Evolutionary conservation across 1,284 basidiomycete species (phyloP).

Genomic region (Pyrrhoderma lamaoense): DNA sequence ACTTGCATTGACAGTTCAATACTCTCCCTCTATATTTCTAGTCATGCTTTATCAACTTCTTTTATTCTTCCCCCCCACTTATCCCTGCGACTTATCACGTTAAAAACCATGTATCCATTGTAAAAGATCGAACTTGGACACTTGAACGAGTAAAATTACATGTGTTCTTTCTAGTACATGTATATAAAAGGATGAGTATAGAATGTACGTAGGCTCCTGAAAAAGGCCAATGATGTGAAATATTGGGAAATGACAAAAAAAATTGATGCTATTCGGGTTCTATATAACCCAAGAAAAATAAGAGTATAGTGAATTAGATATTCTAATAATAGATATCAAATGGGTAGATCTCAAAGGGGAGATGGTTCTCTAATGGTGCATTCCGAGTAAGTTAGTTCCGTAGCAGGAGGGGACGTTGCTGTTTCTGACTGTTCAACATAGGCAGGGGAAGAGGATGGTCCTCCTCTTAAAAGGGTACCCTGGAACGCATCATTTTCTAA

Average conservation of each 20-base stretch:
- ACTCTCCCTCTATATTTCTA: constrained; percentile 11
- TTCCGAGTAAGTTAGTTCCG: constrained; percentile 19
- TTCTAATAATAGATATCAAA: too few relatives aligned
- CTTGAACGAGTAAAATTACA: too few relatives aligned
- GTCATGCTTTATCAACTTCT: neutral
- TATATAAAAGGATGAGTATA: too few relatives aligned
- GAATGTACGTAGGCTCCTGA: too few relatives aligned
- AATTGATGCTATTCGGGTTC: too few relatives aligned
- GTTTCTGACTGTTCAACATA: constrained; percentile 1
- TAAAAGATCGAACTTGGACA: constrained; percentile 1
- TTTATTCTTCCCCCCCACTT: too few relatives aligned
- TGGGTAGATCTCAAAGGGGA: constrained; percentile 21
- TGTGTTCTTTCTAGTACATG: too few relatives aligned
- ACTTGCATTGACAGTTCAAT: constrained; percentile 15
- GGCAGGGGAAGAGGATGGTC: constrained; percentile 10
- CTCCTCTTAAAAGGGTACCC: constrained; percentile 60
- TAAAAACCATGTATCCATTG: constrained; percentile 2
- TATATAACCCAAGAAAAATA: too few relatives aligned
- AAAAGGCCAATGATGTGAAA: too few relatives aligned
- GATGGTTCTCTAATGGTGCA: constrained; percentile 26
- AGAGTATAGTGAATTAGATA: too few relatives aligned
- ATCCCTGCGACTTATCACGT: too few relatives aligned
- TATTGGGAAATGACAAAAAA: too few relatives aligned
- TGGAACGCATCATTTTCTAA: constrained; percentile 65
- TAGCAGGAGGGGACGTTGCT: neutral